These are phyloP conservation scores for Chalciporus chontae DNA, from an alignment of 768 basidiomycete genomes.

Conservation along the genomic window DNA sequence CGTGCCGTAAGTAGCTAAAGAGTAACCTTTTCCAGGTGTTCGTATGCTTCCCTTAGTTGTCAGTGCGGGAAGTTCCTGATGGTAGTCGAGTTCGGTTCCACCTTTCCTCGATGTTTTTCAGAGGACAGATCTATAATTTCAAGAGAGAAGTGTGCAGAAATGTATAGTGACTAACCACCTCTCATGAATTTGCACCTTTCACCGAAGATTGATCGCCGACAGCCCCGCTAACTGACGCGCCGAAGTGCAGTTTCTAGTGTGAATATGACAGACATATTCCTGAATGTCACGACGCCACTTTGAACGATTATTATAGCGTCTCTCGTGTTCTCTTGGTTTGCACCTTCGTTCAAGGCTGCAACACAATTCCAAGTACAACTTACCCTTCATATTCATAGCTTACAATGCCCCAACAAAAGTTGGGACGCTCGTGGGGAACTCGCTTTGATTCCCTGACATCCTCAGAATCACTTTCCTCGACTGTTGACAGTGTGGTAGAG, in stretches of 20 bases:
- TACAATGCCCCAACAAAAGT: conserved; percentile 45
- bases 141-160: conserved; percentile 27
- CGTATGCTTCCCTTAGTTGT: conserved; percentile 6
- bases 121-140: conserved; percentile 13
- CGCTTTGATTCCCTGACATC: conserved; percentile 64
- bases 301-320: conserved; percentile 15
- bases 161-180: conserved; percentile 21
- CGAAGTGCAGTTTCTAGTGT: conserved; percentile 9
- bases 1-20: conserved; percentile 18
- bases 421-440: conserved; percentile 61
- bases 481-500: conserved; percentile 19
- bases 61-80: conserved; percentile 9
- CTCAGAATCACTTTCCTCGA: conserved; percentile 44
- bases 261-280: conserved; percentile 20
- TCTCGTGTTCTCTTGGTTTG: conserved; percentile 1
- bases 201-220: conserved; percentile 27
- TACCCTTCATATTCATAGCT: conserved; percentile 14
- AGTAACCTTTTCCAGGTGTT: conserved; percentile 13
- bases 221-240: conserved; percentile 11
- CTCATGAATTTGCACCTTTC: conserved; percentile 17
- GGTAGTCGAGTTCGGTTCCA: conserved; percentile 13
- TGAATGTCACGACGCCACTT: conserved; percentile 20
- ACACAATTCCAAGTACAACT: conserved; percentile 19
- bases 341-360: conserved; percentile 2
- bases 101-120: conserved; percentile 26